A percentile compares a stretch with the other conserved stretches of the same genome.
Evolutionary conservation across 164 flowering plant species (phyloP).

Genomic region (Annona squamosa): DNA sequence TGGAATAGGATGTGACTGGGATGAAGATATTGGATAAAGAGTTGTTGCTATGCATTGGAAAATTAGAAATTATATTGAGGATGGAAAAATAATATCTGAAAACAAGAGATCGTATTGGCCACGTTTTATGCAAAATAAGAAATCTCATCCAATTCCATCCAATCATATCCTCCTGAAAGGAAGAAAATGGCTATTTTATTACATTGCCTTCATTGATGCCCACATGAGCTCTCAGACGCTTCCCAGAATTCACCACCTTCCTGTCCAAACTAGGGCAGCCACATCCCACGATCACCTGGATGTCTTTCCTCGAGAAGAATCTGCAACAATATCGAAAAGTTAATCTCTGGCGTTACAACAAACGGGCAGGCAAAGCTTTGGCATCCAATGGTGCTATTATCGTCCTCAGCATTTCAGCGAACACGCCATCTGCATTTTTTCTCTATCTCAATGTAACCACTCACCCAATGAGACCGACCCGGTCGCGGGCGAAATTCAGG

Average conservation of each 20-base stretch:
- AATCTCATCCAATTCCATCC: background rate
- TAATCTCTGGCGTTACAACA: background rate
- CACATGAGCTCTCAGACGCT: constrained; percentile 73
- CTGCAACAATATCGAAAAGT: constrained; percentile 29
- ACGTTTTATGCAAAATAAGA: too few relatives aligned
- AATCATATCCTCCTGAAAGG: too few relatives aligned
- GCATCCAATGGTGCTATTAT: constrained; percentile 35
- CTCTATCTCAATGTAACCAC: too few relatives aligned
- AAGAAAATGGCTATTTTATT: constrained; percentile 14
- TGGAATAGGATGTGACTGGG: too few relatives aligned
- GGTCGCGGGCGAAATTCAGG: constrained; percentile 62
- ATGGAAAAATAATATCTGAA: too few relatives aligned
- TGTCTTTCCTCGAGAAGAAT: constrained; percentile 59
- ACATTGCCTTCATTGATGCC: constrained; percentile 77
- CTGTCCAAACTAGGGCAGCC: constrained; percentile 88
- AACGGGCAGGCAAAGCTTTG: background rate
- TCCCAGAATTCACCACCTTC: constrained; percentile 89
- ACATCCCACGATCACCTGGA: constrained; percentile 39
- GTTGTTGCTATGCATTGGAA: background rate
- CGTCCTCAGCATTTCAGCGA: too few relatives aligned
- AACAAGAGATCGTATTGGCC: too few relatives aligned
- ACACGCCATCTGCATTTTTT: too few relatives aligned
- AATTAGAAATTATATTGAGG: background rate
- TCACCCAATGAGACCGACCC: constrained; percentile 54
- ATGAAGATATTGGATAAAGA: too few relatives aligned